Percentiles rank a stretch among this genome's conserved stretches.
Conservation (phyloP, 2,329 filamentous ascomycete genomes). For the Alternaria sp. region DNA sequence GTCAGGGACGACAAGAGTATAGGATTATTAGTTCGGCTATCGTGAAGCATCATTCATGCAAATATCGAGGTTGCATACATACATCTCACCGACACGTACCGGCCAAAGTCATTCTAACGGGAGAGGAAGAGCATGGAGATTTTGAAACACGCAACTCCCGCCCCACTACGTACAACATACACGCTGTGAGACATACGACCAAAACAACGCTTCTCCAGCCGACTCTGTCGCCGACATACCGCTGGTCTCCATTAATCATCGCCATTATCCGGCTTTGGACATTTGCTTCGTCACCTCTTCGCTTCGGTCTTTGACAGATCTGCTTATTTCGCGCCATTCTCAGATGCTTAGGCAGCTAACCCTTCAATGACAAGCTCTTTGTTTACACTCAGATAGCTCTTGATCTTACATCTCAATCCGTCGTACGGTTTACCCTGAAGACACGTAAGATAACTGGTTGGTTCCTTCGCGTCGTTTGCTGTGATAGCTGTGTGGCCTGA, state of each 20-base stretch:
- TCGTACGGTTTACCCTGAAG: conserved; percentile 23
- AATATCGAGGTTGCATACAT: neutral
- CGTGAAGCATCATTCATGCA: neutral
- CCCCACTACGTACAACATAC: neutral
- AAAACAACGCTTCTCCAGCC: neutral
- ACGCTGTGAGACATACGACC: neutral
- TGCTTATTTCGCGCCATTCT: neutral
- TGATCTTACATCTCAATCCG: conserved; percentile 26
- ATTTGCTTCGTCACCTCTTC: neutral
- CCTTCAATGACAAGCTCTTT: conserved; percentile 13
- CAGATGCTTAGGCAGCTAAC: neutral
- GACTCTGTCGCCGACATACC: rapidly evolving
- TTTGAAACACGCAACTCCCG: neutral
- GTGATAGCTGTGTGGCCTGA: conserved; percentile 20
- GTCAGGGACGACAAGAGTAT: too few species aligned
- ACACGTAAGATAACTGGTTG: conserved; percentile 28
- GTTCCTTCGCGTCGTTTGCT: conserved; percentile 23
- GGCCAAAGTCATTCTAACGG: neutral
- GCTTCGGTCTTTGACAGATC: neutral
- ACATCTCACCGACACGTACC: neutral
- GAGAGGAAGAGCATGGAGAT: neutral
- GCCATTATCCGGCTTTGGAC: rapidly evolving
- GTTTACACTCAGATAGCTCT: conserved; percentile 19
- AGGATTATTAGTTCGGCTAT: rapidly evolving
- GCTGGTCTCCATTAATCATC: rapidly evolving